A percentile compares a stretch with the other conserved stretches of the same genome.
Conservation (phyloP, 805 yeast genomes). For the Candida yuanshanica region DNA sequence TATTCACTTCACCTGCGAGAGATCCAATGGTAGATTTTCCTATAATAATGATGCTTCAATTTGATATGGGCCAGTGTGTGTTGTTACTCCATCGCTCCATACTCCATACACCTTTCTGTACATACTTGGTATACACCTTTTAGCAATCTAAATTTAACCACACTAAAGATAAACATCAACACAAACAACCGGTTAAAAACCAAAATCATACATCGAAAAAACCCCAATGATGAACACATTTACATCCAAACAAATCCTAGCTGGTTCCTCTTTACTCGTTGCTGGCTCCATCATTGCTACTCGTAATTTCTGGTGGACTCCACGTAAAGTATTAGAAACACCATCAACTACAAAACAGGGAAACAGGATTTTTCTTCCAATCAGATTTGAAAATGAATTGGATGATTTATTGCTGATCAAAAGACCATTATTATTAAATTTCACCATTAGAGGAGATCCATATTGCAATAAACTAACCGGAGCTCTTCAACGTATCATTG, state of each 20-base stretch:
- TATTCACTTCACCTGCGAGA: too few relatives aligned
- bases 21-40: too few relatives aligned
- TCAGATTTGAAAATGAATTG: conserved; percentile 55
- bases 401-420: conserved; percentile 44
- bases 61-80: too few relatives aligned
- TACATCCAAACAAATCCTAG: conserved; percentile 17
- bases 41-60: too few relatives aligned
- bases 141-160: too few relatives aligned
- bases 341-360: conserved; percentile 28
- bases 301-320: conserved; percentile 27
- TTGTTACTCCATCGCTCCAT: too few relatives aligned
- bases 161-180: not conserved
- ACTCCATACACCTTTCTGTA: too few relatives aligned
- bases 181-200: too few relatives aligned
- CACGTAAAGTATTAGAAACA: conserved; percentile 33
- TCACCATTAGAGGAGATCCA: conserved; percentile 61
- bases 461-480: conserved; percentile 58
- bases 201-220: too few relatives aligned
- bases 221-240: conserved; percentile 2
- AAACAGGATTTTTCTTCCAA: conserved; percentile 44
- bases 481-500: conserved; percentile 48
- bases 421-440: conserved; percentile 64
- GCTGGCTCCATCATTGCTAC: conserved; percentile 8
- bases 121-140: too few relatives aligned
- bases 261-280: conserved; percentile 22